Base-by-base conservation (phyloP, 2,329 filamentous ascomycete species). In the Pyricularia grisea region DNA sequence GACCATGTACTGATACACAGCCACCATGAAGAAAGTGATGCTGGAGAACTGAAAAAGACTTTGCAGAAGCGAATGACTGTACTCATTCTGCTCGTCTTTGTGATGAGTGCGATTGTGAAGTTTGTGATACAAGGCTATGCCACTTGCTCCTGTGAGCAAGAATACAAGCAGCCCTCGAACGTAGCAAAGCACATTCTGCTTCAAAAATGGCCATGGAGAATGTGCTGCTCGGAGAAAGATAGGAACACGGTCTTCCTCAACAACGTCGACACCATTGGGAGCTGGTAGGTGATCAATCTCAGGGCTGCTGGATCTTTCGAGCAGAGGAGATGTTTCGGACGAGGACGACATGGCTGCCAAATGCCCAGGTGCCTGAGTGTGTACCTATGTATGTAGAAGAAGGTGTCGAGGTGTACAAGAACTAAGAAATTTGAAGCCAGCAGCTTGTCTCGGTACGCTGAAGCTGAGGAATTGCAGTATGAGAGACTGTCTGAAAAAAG, bases 151-250 rank as follows among this genome's bases (percentile, higher is more conserved):
- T 7, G 79, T 75, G 42, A 85, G 76, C 72, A 85, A 84, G 6
- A 75, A 77, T 25, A 84, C 72, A 12, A 84, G 71, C 3, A 78
- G 61, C 12, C 79, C 78, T 61, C 84, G 81, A 25, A 85, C 72
- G 68, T 77, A 75, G 66, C 83, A 79, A 65, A 86, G 78, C 33
- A 77, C 69, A 65, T 80, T 80, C 70, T 85, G 83, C 30, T 79
- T 79, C 66, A 86, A 80, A 68, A 73, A 78, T 7, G 76, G 73
- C 82, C 84, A 86, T 25, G 83, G 81, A 1, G 84, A 86, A 71
- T 85, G 84, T 60, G 81, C 82, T 65, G 80, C 82, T 73, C 83
- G 81, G 17, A 85, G 78, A 69, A 83, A 85, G 17, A 84, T 81
- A 31, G 83, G 81, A 83, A 61, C 58, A 25, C 86, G 65, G 60